Evolutionary conservation across 495 filamentous ascomycete genomes (phyloP), one percentile per base, ranked within the genome.

Genomic region (Evernia prunastri): DNA sequence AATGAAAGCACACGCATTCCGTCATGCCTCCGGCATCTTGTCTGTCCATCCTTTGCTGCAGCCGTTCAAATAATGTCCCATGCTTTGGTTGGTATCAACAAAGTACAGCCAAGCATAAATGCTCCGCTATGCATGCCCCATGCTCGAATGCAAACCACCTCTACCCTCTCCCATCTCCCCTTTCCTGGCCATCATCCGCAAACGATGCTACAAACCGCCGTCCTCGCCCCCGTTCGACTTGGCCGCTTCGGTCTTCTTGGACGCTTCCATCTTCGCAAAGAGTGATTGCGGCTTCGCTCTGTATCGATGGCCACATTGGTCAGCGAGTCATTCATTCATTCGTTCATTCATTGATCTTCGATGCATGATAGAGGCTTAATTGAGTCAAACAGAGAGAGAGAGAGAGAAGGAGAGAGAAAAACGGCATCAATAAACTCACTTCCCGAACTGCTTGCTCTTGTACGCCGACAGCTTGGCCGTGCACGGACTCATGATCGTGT

Each of bases 401-500:
- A 3, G 8, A 13, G 13, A 13, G 29, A 5, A 1, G 12, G 17
- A 8, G 29, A 8, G 27, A 18, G 29, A 49, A 10, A 2, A 15
- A 12, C 42, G n/a, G 31, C 45, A 57, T n/a, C 33, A 10, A 15
- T 53, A 10, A 4, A 81, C 83, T 72, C 77, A 87, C 84, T 88
- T 89, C 68, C 76, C 74, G 69, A 89, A 87, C 43, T 87, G 87
- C 80, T 92, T 92, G 72, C 84, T 88, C 79, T 91, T 91, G 72
- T 92, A 84, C 56, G 89, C 86, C 59, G 80, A 87, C 69, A 97
- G 76, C 77, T 97, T 97, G 76, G 89, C 87, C n/a, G 90, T 92
- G 75, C 90, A 92, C 20, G 92, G 92, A 65, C 88, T 91, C 88
- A 95, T 88, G 76, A 97, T 90, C 72, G 85, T 88, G 71, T 97